phyloP scores from a whole-genome alignment of 495 filamentous ascomycete species.

The Penicillium cosmopolitanum region DNA sequence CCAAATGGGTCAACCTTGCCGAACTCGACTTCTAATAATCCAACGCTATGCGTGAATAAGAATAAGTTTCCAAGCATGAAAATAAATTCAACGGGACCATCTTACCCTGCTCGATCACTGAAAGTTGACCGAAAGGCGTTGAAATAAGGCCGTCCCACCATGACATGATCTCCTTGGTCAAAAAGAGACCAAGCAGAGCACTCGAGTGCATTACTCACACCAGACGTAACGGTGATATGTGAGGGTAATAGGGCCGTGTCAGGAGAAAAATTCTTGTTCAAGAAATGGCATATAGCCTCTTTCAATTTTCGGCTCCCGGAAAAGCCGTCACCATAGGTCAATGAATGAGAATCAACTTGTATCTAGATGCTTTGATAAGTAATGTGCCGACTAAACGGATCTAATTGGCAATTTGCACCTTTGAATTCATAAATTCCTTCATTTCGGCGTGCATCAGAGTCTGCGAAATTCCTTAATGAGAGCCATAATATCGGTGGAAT shows the following conservation, averaged over 20 bases:
- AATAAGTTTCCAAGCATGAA: neutral
- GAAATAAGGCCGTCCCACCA: slow-evolving; percentile 35
- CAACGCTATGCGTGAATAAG: slow-evolving; percentile 23
- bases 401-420: slow-evolving; percentile 7
- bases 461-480: slow-evolving; percentile 7
- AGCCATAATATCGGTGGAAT: neutral
- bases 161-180: slow-evolving; percentile 33
- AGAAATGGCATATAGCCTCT: slow-evolving; percentile 27
- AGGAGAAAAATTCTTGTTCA: slow-evolving; percentile 29
- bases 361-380: slow-evolving; percentile 8
- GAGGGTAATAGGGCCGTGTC: slow-evolving; percentile 13
- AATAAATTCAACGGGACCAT: neutral
- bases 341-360: slow-evolving; percentile 15
- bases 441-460: slow-evolving; percentile 22
- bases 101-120: slow-evolving; percentile 7
- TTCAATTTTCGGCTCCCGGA: slow-evolving; percentile 27
- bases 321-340: slow-evolving; percentile 35
- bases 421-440: slow-evolving; percentile 18
- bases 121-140: slow-evolving; percentile 23
- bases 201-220: slow-evolving; percentile 33
- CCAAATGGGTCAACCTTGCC: slow-evolving; percentile 45
- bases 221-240: slow-evolving; percentile 31
- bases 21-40: slow-evolving; percentile 39
- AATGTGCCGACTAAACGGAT: neutral
- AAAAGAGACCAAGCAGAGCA: slow-evolving; percentile 31